Evolutionary conservation across 2,329 filamentous ascomycete genomes (phyloP).

Genomic region (Geoglossum cookeanum): DNA sequence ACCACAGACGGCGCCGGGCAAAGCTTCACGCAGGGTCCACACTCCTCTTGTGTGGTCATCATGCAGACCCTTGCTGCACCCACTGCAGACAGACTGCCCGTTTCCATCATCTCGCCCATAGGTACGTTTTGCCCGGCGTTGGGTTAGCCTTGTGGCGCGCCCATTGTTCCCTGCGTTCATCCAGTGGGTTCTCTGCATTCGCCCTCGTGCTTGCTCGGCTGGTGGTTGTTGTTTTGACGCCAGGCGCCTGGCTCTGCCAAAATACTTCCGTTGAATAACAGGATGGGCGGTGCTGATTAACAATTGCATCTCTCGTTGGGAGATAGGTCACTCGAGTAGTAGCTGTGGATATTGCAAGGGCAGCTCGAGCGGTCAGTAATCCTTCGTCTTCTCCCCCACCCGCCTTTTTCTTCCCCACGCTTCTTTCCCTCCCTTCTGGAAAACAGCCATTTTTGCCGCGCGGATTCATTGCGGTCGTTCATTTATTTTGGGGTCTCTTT

Average conservation of each 20-base stretch:
- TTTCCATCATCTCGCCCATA: neutral
- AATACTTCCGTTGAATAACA: neutral
- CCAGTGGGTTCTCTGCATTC: neutral
- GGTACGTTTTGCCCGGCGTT: neutral
- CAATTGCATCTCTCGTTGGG: neutral
- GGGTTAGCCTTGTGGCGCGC: neutral
- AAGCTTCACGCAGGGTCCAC: too few relatives aligned
- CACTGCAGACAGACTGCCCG: neutral
- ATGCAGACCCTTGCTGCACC: neutral
- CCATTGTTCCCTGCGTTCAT: neutral
- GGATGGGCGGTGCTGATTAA: neutral
- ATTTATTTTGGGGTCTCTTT: too few relatives aligned
- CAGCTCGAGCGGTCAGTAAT: constrained; percentile 10
- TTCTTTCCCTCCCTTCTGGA: neutral
- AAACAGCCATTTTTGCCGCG: too few relatives aligned
- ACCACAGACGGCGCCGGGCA: too few relatives aligned
- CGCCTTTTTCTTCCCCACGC: neutral
- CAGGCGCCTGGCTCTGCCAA: neutral
- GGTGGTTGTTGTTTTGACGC: neutral
- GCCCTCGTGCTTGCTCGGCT: neutral
- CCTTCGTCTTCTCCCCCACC: neutral
- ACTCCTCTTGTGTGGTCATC: neutral
- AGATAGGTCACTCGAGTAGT: neutral
- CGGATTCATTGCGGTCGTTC: too few relatives aligned
- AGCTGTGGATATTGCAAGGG: constrained; percentile 13